Evolutionary conservation across 345 rosid genomes (phyloP), one percentile per base, ranked within the genome.

Genomic region (Turritis glabra): DNA sequence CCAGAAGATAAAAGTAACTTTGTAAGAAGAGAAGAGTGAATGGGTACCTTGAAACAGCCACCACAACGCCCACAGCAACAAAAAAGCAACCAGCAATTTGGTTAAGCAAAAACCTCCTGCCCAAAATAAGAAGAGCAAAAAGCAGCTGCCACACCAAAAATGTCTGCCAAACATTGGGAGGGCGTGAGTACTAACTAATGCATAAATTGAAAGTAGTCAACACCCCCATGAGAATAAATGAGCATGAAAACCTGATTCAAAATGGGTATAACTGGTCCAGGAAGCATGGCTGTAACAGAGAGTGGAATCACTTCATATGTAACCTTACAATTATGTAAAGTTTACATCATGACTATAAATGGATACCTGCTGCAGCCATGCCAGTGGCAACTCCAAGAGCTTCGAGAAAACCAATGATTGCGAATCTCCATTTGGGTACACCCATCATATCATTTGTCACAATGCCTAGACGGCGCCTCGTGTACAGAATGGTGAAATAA

Each of bases 251-350:
- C 96, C 96, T 93, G 98, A 80, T 77, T 85, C 80, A 90, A 55
- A 69, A 93, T 76, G 0, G 98, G 97, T 65, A 93, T 90, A 57
- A 89, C 84, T 5, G 97, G 98, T 78, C 98, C 97, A 17, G 98
- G 96, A 72, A 93, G 96, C 85, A 90, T 79, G 40, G 93, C 97
- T 90, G 88, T 67, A 72, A 66, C 69, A 78, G 22, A 73, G 30
- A 76, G 35, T 52, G 43, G 51, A 59, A 25, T 41, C 52, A 77
- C 69, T 68, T 32, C 29, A 82, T 25, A 67, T 25, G 12, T 26
- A 69, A 58, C 38, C 73, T 46, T 56, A 65, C 70, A 30, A 63
- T 27, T 10, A 63, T 38, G 27, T 44, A 22, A 55, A 55, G 66
- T 37, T 40, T 5, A 11, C 66, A 74, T 41, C 52, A 14, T 50